phyloP scores from a whole-genome alignment of 208 protist genomes.

The Acanthamoeba triangularis region DNA sequence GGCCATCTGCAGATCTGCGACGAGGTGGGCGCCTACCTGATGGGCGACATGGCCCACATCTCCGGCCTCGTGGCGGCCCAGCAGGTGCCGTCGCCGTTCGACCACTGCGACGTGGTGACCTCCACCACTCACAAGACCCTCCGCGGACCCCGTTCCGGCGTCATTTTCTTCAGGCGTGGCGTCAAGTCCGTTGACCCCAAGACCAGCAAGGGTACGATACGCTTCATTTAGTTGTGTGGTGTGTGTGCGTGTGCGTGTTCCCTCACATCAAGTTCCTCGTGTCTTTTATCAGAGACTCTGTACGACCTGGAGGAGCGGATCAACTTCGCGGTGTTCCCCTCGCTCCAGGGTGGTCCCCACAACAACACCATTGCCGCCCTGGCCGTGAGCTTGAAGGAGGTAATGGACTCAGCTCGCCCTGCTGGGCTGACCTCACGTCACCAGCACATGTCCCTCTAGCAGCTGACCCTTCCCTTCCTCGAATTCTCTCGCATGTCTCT shows the following conservation, averaged over 20 bases:
- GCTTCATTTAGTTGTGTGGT: not conserved
- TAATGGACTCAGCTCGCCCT: too few species aligned
- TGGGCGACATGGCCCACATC: constrained; percentile 91
- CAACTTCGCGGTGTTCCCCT: constrained; percentile 88
- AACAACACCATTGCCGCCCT: constrained; percentile 85
- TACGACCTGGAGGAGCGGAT: constrained; percentile 86
- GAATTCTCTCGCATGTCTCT: too few species aligned
- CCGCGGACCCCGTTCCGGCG: constrained; percentile 85
- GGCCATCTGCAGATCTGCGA: constrained; percentile 81
- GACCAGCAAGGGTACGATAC: constrained; percentile 22
- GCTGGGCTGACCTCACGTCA: too few species aligned
- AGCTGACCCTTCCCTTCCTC: not conserved
- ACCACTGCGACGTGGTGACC: constrained; percentile 88
- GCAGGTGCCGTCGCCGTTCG: constrained; percentile 83
- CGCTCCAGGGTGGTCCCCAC: constrained; percentile 89
- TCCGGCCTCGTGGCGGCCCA: constrained; percentile 87
- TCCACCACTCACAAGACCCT: constrained; percentile 91
- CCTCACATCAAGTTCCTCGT: not conserved
- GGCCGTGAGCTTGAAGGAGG: constrained; percentile 80
- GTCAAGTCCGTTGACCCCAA: constrained; percentile 63
- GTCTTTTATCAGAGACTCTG: not conserved
- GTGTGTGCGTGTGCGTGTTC: not conserved
- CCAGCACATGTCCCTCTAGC: not conserved
- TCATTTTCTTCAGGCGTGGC: constrained; percentile 89
- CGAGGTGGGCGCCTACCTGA: constrained; percentile 78